phyloP scores from a whole-genome alignment of 2,329 filamentous ascomycete genomes.

The Sclerotinia subarctica region DNA sequence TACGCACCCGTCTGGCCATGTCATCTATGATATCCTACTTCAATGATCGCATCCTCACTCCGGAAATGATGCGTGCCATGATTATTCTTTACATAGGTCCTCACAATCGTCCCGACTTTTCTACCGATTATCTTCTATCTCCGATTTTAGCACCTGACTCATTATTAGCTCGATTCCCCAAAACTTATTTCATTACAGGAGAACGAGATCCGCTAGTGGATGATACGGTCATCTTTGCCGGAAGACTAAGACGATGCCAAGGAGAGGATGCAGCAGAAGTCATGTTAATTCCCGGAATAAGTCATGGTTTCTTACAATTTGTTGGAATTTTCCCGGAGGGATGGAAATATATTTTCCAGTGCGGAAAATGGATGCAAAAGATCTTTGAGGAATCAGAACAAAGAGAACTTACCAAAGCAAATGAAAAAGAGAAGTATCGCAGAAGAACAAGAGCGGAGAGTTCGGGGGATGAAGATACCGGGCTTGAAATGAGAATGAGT shows the following conservation, averaged over 20 bases:
- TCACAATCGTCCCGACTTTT: conserved; percentile 88
- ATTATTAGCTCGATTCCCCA: conserved; percentile 82
- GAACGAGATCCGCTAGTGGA: conserved; percentile 95
- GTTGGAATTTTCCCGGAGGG: conserved; percentile 83
- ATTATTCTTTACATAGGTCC: conserved; percentile 96
- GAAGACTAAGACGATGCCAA: conserved; percentile 75
- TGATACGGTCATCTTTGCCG: conserved; percentile 94
- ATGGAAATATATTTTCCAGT: conserved; percentile 80
- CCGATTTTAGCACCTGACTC: conserved; percentile 85
- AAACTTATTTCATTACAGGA: conserved; percentile 89
- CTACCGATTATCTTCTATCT: conserved; percentile 84
- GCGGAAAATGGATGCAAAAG: conserved; percentile 77
- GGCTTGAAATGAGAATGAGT: conserved; percentile 74
- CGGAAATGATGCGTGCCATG: conserved; percentile 99
- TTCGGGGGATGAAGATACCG: conserved; percentile 70
- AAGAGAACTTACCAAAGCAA: conserved; percentile 39
- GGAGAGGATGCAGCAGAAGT: conserved; percentile 79
- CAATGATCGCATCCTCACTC: conserved; percentile 88
- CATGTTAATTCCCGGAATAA: conserved; percentile 80
- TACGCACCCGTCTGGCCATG: conserved; percentile 86
- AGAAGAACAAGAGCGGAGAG: conserved; percentile 32
- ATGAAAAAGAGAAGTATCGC: conserved; percentile 22
- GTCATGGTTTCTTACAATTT: conserved; percentile 92
- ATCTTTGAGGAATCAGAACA: conserved; percentile 58
- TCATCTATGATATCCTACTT: conserved; percentile 98